These are phyloP conservation scores for Apiospora sp. DNA, from an alignment of 2,329 filamentous ascomycete genomes.

Conservation along the genomic window DNA sequence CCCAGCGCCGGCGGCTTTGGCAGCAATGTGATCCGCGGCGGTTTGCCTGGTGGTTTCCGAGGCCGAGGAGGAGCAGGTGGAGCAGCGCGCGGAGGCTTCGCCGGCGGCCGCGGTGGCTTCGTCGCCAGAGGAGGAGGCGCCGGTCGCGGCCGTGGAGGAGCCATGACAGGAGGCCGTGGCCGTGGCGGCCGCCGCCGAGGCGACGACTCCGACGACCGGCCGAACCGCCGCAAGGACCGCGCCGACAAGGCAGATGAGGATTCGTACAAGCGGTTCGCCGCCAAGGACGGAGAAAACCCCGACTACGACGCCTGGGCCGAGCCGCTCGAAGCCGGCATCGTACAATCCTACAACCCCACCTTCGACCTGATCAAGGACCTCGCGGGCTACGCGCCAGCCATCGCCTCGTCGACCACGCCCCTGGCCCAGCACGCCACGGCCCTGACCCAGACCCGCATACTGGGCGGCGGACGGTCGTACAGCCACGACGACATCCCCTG, in stretches of 20 bases:
- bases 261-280: slow-evolving; percentile 29
- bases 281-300: slow-evolving; percentile 25
- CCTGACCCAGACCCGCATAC: slow-evolving; percentile 48
- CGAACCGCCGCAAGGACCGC: not conserved
- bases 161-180: not conserved
- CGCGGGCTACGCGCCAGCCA: slow-evolving; percentile 47
- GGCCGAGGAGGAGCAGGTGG: slow-evolving; percentile 28
- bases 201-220: slow-evolving; percentile 25
- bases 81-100: slow-evolving; percentile 25
- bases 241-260: slow-evolving; percentile 24
- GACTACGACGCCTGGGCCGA: slow-evolving; percentile 39
- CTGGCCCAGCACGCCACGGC: slow-evolving; percentile 45
- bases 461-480: slow-evolving; percentile 48
- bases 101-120: slow-evolving; percentile 25
- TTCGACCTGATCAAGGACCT: slow-evolving; percentile 43
- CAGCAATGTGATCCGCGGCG: slow-evolving; percentile 33
- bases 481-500: slow-evolving; percentile 33
- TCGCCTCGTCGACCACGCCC: slow-evolving; percentile 42
- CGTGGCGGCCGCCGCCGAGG: slow-evolving; percentile 25
- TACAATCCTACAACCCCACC: slow-evolving; percentile 43
- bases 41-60: slow-evolving; percentile 30
- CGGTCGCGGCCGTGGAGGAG: slow-evolving; percentile 20
- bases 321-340: slow-evolving; percentile 40
- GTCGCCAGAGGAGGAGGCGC: slow-evolving; percentile 26
- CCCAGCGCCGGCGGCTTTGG: not conserved